Percentiles rank a stretch among this genome's conserved stretches.
Evolutionary conservation across 164 flowering plant species (phyloP).

Genomic region (Platanus orientalis): DNA sequence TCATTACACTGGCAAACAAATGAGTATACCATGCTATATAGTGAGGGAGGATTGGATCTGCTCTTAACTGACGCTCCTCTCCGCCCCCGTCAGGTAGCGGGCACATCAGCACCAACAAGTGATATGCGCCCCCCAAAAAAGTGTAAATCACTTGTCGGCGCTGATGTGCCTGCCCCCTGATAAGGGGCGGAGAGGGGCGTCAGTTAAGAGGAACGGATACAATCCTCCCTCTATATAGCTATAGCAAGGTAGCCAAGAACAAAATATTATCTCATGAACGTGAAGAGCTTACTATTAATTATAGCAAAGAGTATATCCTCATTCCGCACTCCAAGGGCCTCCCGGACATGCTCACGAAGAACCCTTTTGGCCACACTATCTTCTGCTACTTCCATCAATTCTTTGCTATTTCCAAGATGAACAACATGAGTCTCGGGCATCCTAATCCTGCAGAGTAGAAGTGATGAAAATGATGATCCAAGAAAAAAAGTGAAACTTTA

Average conservation of each 20-base stretch:
- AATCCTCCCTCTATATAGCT: too few species aligned
- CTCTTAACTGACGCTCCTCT: too few species aligned
- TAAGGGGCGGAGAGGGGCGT: too few species aligned
- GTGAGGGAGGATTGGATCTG: too few species aligned
- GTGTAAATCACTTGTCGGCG: too few species aligned
- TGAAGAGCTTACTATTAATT: slow-evolving; percentile 69
- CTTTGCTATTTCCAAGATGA: slow-evolving; percentile 97
- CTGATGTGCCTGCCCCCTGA: too few species aligned
- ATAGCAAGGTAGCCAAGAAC: too few species aligned
- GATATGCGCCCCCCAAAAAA: too few species aligned
- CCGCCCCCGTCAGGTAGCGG: too few species aligned
- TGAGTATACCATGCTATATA: too few species aligned
- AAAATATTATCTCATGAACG: not conserved
- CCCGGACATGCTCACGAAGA: slow-evolving; percentile 90
- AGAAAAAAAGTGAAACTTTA: not conserved
- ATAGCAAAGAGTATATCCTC: slow-evolving; percentile 90
- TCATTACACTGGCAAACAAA: not conserved
- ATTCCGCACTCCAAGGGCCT: slow-evolving; percentile 75
- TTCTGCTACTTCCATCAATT: slow-evolving; percentile 92
- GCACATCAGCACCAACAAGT: too few species aligned
- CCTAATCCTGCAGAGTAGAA: slow-evolving; percentile 50
- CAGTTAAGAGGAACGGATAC: too few species aligned
- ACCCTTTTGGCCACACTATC: slow-evolving; percentile 79
- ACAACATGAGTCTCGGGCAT: slow-evolving; percentile 97
- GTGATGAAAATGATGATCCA: not conserved